Conservation (phyloP, 768 basidiomycete species). For the Amanita exitialis region DNA sequence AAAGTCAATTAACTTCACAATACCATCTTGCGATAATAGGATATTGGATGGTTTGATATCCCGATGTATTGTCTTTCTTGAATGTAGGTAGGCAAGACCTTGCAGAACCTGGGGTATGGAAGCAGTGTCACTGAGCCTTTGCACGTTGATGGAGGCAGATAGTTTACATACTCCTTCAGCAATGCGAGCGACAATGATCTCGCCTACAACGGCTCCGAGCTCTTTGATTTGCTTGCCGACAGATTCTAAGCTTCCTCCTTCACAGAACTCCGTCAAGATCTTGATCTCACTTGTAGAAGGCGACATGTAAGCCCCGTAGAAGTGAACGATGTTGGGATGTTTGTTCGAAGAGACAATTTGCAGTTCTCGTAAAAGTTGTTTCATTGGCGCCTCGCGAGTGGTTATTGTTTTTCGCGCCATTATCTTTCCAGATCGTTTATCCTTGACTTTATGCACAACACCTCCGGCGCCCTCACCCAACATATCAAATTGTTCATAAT, state of each 20-base stretch:
- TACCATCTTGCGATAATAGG: slow-evolving; percentile 78
- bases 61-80: slow-evolving; percentile 87
- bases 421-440: slow-evolving; percentile 66
- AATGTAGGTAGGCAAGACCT: slow-evolving; percentile 91
- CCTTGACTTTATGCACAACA: slow-evolving; percentile 88
- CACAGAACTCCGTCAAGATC: slow-evolving; percentile 86
- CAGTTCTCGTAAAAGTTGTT: slow-evolving; percentile 89
- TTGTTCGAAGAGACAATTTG: slow-evolving; percentile 79
- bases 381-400: slow-evolving; percentile 81
- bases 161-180: slow-evolving; percentile 72
- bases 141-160: background rate
- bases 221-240: slow-evolving; percentile 80
- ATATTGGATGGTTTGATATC: slow-evolving; percentile 95
- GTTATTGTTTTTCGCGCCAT: slow-evolving; percentile 96
- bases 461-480: slow-evolving; percentile 96
- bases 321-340: slow-evolving; percentile 82
- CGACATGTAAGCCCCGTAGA: slow-evolving; percentile 87
- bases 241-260: slow-evolving; percentile 84
- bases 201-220: slow-evolving; percentile 68
- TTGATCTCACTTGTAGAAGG: slow-evolving; percentile 88
- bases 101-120: slow-evolving; percentile 54
- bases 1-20: slow-evolving; percentile 92
- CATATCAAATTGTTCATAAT: slow-evolving; percentile 66
- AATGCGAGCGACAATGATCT: slow-evolving; percentile 83
- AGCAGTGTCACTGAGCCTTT: background rate